Conservation (phyloP, 164 flowering plant species). For the Platanus orientalis region DNA sequence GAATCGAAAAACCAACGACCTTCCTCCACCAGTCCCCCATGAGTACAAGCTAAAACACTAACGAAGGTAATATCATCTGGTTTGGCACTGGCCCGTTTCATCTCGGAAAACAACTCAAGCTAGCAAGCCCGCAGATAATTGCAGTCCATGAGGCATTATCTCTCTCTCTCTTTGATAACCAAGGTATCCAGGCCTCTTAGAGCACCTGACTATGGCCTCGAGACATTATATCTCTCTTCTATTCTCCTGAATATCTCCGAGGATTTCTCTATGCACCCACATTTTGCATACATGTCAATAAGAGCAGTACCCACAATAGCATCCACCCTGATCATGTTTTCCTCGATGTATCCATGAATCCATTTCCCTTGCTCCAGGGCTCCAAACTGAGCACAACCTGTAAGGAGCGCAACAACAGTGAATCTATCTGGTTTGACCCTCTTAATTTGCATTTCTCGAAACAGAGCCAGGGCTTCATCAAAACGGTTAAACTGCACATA, state of each 20-base stretch:
- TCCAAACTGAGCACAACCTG: slow-evolving; percentile 60
- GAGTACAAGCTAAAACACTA: too few relatives aligned
- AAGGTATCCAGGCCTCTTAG: too few relatives aligned
- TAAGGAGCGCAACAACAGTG: slow-evolving; percentile 59
- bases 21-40: too few relatives aligned
- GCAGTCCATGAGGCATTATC: too few relatives aligned
- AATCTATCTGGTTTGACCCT: slow-evolving; percentile 57
- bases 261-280: slow-evolving; percentile 60
- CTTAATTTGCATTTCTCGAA: slow-evolving; percentile 56
- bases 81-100: too few relatives aligned
- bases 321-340: slow-evolving; percentile 41
- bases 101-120: too few relatives aligned
- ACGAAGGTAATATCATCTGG: too few relatives aligned
- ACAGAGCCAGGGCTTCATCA: slow-evolving; percentile 63
- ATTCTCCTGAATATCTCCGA: slow-evolving; percentile 46
- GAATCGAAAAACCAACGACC: too few relatives aligned
- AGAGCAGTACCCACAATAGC: slow-evolving; percentile 57
- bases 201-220: too few relatives aligned
- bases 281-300: slow-evolving; percentile 72
- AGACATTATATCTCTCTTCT: slow-evolving; percentile 16
- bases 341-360: slow-evolving; percentile 30
- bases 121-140: slow-evolving; percentile 71
- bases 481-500: slow-evolving; percentile 63
- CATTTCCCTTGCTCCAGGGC: too few relatives aligned
- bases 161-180: too few relatives aligned